phyloP scores from a whole-genome alignment of 768 basidiomycete genomes.

The Tephrocybe rancida region DNA sequence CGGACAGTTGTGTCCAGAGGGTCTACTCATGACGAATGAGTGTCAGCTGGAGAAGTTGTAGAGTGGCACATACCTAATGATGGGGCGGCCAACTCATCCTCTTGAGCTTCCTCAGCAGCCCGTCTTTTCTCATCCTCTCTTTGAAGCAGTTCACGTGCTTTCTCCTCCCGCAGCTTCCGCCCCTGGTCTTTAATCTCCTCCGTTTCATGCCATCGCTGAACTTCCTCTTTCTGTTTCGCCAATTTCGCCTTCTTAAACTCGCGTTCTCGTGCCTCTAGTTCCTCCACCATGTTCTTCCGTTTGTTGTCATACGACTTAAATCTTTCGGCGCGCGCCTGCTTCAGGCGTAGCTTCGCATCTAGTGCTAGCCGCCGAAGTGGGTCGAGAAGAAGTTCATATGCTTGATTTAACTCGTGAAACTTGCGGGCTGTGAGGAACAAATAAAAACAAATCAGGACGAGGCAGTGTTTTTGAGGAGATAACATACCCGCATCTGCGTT shows the following conservation, averaged over 20 bases:
- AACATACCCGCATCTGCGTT: constrained; percentile 75
- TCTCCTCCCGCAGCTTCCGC: constrained; percentile 65
- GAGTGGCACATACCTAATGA: constrained; percentile 45
- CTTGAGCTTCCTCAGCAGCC: constrained; percentile 29
- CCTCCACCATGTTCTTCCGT: constrained; percentile 72
- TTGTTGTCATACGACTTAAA: constrained; percentile 72
- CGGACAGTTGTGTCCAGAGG: constrained; percentile 75
- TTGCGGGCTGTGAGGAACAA: constrained; percentile 54
- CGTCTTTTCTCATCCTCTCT: constrained; percentile 44
- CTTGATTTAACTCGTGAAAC: constrained; percentile 83
- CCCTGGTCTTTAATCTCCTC: constrained; percentile 81
- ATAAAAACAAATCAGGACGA: background rate
- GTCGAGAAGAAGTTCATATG: constrained; percentile 81
- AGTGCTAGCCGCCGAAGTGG: constrained; percentile 77
- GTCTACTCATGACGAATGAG: constrained; percentile 34
- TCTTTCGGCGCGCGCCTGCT: constrained; percentile 69
- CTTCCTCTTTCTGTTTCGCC: constrained; percentile 64
- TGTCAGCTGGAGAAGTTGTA: background rate
- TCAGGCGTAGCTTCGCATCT: constrained; percentile 76
- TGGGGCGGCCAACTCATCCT: constrained; percentile 56
- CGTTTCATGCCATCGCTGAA: constrained; percentile 56
- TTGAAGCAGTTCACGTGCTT: constrained; percentile 51
- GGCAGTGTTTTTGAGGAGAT: background rate
- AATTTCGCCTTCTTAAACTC: constrained; percentile 72
- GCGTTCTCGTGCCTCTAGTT: constrained; percentile 77